phyloP scores from a whole-genome alignment of 176 grass and related monocot genomes.

The Ensete glaucum region DNA sequence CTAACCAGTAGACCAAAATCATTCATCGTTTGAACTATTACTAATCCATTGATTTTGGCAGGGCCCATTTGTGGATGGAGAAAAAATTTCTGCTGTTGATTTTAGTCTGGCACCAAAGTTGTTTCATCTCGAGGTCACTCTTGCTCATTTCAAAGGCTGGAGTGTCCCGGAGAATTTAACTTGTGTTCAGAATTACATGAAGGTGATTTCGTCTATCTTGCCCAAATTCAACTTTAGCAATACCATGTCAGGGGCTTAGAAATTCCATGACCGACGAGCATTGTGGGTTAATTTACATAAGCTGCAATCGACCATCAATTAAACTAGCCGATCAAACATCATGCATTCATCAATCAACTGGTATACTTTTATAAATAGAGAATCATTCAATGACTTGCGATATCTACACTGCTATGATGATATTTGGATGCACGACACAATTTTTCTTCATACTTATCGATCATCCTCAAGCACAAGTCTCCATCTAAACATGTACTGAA shows the following conservation, averaged over 20 bases:
- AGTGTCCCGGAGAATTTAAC: constrained; percentile 66
- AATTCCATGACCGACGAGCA: neutral
- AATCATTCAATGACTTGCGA: no score
- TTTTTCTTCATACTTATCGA: neutral
- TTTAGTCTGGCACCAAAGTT: constrained; percentile 73
- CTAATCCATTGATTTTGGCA: constrained; percentile 20
- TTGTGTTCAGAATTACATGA: constrained; percentile 43
- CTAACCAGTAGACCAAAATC: neutral
- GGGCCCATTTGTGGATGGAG: constrained; percentile 69
- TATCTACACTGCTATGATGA: no score
- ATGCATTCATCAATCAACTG: no score
- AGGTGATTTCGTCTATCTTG: constrained; percentile 27
- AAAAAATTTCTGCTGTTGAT: constrained; percentile 51
- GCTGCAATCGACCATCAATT: no score
- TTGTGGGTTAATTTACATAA: no score
- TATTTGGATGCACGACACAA: neutral
- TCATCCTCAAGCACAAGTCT: neutral
- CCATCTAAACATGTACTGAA: neutral
- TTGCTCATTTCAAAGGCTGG: constrained; percentile 88
- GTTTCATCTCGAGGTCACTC: constrained; percentile 55
- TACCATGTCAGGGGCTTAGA: neutral
- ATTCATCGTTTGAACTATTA: neutral
- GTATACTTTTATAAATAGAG: no score
- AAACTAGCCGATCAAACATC: no score
- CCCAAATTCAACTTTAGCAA: neutral